Base-by-base conservation (phyloP, 495 filamentous ascomycete species). In the Beverwykella pulmonaria region DNA sequence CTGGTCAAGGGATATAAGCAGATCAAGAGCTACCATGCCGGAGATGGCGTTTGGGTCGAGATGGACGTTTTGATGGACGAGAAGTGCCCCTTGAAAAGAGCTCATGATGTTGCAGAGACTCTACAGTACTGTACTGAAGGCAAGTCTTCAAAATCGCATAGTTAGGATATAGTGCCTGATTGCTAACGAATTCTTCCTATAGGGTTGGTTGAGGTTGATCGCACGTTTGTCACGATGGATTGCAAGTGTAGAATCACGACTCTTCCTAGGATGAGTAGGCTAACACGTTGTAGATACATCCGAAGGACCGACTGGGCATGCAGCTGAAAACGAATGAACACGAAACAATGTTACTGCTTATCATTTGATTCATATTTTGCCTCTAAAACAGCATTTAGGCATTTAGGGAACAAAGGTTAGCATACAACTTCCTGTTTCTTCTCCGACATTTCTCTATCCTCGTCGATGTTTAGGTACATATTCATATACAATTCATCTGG, bases 21-120 rank as follows among this genome's bases (percentile, higher is more conserved):
- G 22, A 67, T 83, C n/a, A 77, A 74, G 52, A 75, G 76, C 0
- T 83, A 83, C 62, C 79, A 83, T 68, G 74, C 75, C 14, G 79
- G 81, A 10, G 81, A 83, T 67, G 78, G 81, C 9, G 74, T 82
- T 6, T 82, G 78, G 80, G 79, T 79, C 1, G 80, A 83, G 65
- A 70, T 81, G 39, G 80, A 83, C 63, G 73, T 82, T 19, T 52
- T 83, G 65, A 47, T 82, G 63, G 73, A 79, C 57, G 75, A 78
- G 68, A 72, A 78, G 19, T 77, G 72, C 29, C 67, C 74, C 25
- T 63, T 82, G 61, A 71, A 72, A 53, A 68, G 69, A 22, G 70
- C 74, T n/a, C 79, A 83, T 71, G 80, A 83, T 69, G 72, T 82
- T 59, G 77, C 78, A 17, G 81, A 82, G 72, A 83, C 81, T 9